These are phyloP conservation scores for Rubia balearica DNA, from an alignment of 305 asterid species.

Conservation along the genomic window DNA sequence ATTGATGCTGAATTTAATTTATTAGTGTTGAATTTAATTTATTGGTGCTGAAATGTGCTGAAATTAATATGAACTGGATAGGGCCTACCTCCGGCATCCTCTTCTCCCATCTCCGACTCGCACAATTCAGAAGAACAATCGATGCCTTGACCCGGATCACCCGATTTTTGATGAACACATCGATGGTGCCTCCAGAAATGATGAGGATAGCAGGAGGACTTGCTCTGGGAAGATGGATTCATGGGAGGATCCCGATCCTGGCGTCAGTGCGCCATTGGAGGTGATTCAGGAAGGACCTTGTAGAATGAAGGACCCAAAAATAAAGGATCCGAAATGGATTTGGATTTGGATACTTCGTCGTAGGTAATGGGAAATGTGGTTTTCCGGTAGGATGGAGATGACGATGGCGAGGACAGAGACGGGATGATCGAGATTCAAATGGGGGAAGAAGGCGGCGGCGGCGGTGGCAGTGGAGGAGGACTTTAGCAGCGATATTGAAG, in stretches of 20 bases:
- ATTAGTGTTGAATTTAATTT: too few species aligned
- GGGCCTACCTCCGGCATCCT: constrained; percentile 48
- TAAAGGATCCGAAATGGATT: constrained; percentile 53
- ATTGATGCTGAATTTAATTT: too few species aligned
- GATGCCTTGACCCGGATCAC: background rate
- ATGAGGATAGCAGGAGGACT: background rate
- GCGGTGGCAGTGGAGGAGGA: background rate
- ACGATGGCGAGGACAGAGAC: constrained; percentile 22
- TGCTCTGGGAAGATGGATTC: too few species aligned
- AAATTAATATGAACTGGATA: too few species aligned
- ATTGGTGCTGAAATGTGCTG: too few species aligned
- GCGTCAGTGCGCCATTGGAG: constrained; percentile 8
- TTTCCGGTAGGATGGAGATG: constrained; percentile 55
- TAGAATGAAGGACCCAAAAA: constrained; percentile 40
- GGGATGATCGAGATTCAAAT: constrained; percentile 68
- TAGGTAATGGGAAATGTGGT: constrained; percentile 28
- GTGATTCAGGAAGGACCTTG: constrained; percentile 59
- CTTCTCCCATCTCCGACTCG: constrained; percentile 51
- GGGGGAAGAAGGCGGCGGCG: constrained; percentile 16
- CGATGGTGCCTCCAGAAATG: background rate
- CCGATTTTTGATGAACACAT: constrained; percentile 11
- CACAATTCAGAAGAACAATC: constrained; percentile 19
- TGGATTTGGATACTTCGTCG: constrained; percentile 42
- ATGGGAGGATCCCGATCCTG: too few species aligned
- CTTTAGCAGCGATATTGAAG: constrained; percentile 39